A percentile compares a stretch with the other conserved stretches of the same genome.
phyloP scores from a whole-genome alignment of 2,329 filamentous ascomycete species.

The Endoconidiophora laricicola region DNA sequence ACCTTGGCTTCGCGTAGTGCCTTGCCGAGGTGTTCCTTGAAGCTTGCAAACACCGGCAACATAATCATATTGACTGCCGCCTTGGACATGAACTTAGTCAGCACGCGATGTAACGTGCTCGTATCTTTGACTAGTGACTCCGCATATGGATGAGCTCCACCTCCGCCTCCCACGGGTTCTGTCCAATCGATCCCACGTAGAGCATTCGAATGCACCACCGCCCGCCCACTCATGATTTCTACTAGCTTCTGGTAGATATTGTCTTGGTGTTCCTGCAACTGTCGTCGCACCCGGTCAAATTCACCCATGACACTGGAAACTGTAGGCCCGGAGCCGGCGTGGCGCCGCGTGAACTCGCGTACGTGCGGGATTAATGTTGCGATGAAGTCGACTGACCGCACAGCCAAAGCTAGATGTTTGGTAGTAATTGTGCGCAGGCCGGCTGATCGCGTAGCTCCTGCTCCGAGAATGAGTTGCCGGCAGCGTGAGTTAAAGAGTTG shows the following conservation, averaged over 20 bases:
- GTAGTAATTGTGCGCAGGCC: constrained; percentile 94
- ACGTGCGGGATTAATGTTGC: constrained; percentile 77
- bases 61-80: constrained; percentile 67
- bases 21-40: constrained; percentile 60
- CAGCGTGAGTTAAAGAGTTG: constrained; percentile 91
- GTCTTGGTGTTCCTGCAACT: constrained; percentile 77
- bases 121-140: constrained; percentile 79
- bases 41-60: constrained; percentile 66
- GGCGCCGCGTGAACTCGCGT: constrained; percentile 75
- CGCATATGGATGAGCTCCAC: constrained; percentile 50
- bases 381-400: constrained; percentile 75
- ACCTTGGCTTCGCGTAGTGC: constrained; percentile 50
- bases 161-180: constrained; percentile 17
- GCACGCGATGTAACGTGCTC: constrained; percentile 63
- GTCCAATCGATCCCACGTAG: constrained; percentile 61
- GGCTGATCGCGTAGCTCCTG: constrained; percentile 74
- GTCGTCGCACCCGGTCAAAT: constrained; percentile 71
- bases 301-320: constrained; percentile 53
- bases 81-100: constrained; percentile 68
- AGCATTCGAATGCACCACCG: constrained; percentile 53
- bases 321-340: constrained; percentile 34
- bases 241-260: constrained; percentile 86
- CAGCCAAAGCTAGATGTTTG: constrained; percentile 81
- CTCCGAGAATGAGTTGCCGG: constrained; percentile 89
- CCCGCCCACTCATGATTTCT: constrained; percentile 75